A percentile compares a stretch with the other conserved stretches of the same genome.
These are phyloP conservation scores for Dysphania ambrosioides DNA, from an alignment of 148 eudicot species.

Conservation along the genomic window DNA sequence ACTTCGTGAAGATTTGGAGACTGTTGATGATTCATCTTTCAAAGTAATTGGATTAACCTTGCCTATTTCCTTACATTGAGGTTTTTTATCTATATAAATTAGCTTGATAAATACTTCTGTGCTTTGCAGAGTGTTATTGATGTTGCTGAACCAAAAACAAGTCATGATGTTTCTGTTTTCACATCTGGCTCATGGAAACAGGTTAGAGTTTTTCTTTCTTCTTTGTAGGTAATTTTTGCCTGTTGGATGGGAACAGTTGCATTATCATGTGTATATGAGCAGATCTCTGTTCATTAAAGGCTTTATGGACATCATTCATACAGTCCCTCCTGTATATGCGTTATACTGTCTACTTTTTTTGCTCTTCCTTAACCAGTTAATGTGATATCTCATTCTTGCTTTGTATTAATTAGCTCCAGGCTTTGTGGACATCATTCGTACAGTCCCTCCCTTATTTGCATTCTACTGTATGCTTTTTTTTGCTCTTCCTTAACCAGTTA, in stretches of 20 bases:
- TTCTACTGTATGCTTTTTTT: neutral
- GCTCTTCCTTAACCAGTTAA: neutral
- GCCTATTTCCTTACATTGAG: constrained; percentile 9
- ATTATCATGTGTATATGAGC: neutral
- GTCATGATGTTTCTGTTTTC: constrained; percentile 70
- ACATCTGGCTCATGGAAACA: constrained; percentile 78
- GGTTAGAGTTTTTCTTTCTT: constrained; percentile 31
- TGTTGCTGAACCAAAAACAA: constrained; percentile 51
- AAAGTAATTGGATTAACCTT: constrained; percentile 49
- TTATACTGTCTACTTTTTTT: neutral
- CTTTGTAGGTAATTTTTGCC: neutral
- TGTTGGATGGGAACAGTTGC: neutral
- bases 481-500: neutral
- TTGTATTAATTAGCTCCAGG: neutral
- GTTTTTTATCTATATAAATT: constrained; percentile 14
- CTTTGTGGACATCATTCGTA: neutral
- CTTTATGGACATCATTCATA: neutral
- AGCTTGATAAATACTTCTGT: constrained; percentile 13
- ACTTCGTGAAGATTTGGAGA: constrained; percentile 69
- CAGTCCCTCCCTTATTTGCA: neutral
- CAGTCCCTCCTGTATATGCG: neutral
- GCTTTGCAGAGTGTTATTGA: constrained; percentile 57
- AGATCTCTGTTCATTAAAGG: neutral
- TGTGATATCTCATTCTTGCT: neutral
- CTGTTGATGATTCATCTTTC: constrained; percentile 47